Percentiles rank a stretch among this genome's conserved stretches.
These are phyloP conservation scores for Leucaena leucocephala DNA, from an alignment of 306 rosid species.

Conservation along the genomic window DNA sequence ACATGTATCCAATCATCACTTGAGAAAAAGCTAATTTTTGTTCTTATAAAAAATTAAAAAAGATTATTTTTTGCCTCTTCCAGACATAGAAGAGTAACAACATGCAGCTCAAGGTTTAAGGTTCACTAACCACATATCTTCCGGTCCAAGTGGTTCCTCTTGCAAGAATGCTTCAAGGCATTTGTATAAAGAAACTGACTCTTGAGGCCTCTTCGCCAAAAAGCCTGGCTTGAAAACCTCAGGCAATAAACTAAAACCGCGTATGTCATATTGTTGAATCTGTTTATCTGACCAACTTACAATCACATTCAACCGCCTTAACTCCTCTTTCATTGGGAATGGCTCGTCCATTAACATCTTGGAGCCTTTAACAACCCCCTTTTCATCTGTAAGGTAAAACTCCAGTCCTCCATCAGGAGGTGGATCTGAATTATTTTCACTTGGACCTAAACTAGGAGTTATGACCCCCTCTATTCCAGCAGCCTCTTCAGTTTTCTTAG, in stretches of 20 bases:
- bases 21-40: slow-evolving; percentile 17
- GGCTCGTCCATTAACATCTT: slow-evolving; percentile 64
- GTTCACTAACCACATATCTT: slow-evolving; percentile 95
- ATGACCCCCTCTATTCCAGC: slow-evolving; percentile 41
- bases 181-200: slow-evolving; percentile 80
- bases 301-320: slow-evolving; percentile 60
- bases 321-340: slow-evolving; percentile 48
- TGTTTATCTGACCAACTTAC: slow-evolving; percentile 84
- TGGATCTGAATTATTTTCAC: slow-evolving; percentile 47
- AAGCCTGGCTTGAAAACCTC: slow-evolving; percentile 87
- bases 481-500: slow-evolving; percentile 56
- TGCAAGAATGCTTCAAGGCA: slow-evolving; percentile 98
- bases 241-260: slow-evolving; percentile 66
- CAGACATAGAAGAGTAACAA: slow-evolving; percentile 22
- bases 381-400: slow-evolving; percentile 79
- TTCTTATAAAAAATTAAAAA: neutral
- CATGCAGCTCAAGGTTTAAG: slow-evolving; percentile 27
- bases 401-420: slow-evolving; percentile 56
- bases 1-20: slow-evolving; percentile 14
- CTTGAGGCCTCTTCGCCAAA: slow-evolving; percentile 74
- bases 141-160: slow-evolving; percentile 99
- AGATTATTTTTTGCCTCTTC: slow-evolving; percentile 12
- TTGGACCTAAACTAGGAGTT: slow-evolving; percentile 45
- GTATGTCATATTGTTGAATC: slow-evolving; percentile 58
- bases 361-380: slow-evolving; percentile 60